A percentile compares a stretch with the other conserved stretches of the same genome.
These are phyloP conservation scores for Plantago coronopus DNA, from an alignment of 305 asterid species.

Conservation along the genomic window DNA sequence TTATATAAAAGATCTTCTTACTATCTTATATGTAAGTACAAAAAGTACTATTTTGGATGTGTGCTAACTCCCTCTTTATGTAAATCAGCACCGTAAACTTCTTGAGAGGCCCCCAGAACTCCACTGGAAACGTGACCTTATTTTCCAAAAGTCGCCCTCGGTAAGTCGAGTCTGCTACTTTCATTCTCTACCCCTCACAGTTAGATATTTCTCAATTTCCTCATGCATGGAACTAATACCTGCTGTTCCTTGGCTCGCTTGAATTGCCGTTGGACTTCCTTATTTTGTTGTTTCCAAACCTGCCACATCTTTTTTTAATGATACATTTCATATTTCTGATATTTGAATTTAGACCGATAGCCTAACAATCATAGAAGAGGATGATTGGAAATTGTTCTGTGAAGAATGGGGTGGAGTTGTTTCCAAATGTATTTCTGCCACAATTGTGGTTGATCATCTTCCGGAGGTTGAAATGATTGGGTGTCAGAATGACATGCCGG, in stretches of 20 bases:
- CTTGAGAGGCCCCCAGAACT: constrained; percentile 92
- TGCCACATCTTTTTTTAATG: constrained; percentile 22
- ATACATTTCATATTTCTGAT: constrained; percentile 19
- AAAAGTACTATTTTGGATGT: constrained; percentile 16
- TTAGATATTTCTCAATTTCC: not conserved
- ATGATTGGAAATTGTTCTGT: constrained; percentile 80
- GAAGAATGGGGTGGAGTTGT: constrained; percentile 78
- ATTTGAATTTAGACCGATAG: constrained; percentile 52
- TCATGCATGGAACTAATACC: constrained; percentile 13
- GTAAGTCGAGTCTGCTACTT: constrained; percentile 51
- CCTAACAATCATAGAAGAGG: constrained; percentile 55
- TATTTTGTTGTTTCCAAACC: not conserved
- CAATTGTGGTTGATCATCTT: constrained; percentile 42
- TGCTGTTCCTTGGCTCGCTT: constrained; percentile 18
- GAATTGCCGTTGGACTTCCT: constrained; percentile 18
- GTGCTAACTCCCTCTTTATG: constrained; percentile 24
- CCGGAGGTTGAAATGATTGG: constrained; percentile 38
- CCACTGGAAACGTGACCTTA: constrained; percentile 65
- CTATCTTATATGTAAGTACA: constrained; percentile 13
- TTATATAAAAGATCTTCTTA: constrained; percentile 4
- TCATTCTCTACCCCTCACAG: not conserved
- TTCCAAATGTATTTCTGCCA: constrained; percentile 58
- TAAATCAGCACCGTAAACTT: constrained; percentile 71
- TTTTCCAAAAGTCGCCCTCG: constrained; percentile 62
- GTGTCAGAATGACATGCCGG: constrained; percentile 37